Base-by-base conservation (phyloP, 495 filamentous ascomycete genomes). In the Recurvomyces mirabilis region DNA sequence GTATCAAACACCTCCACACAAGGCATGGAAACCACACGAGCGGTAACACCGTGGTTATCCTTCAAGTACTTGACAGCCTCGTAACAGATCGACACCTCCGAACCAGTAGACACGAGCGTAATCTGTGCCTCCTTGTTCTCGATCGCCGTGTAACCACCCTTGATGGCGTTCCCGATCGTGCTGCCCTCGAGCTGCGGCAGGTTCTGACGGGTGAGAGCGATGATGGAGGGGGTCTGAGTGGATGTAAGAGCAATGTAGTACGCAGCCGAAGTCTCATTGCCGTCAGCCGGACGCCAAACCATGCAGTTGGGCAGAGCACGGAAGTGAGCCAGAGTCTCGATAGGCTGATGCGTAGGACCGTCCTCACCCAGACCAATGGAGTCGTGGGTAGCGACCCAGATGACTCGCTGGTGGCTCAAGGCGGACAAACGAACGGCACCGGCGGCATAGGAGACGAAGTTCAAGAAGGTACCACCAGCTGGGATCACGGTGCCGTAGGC, bases 281-380 rank as follows among this genome's bases (percentile, higher is more conserved):
- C 91, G 60, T 99, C 91, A 46, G 91, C 91, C 47, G 91, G 91
- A 61, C 91, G 91, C 91, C 91, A 99, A 58, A 96, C 93, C 91
- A 96, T 95, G 77, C 82, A 85, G 82, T 99, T 99, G 54, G 91
- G 91, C 54, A 96, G 77, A 44, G 93, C 93, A 66, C 91, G 91
- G 86, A 96, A 96, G 69, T 99, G 91, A 49, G 91, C 83, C 37
- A 99, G 79, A n/a, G 87, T 94, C 77, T 99, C 91, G 59, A 99
- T 93, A 61, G 91, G 91, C 74, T 99, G 91, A 72, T 99, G 91
- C 41, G 91, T 99, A 46, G 91, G 91, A 44, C 91, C 91, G 60
- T 99, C 91, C 71, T 99, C 93, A 66, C 91, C 91, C 50, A 99
- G 84, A 73, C 91, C 91, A 60, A 99, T 96, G 49, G 88, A 94